These are phyloP conservation scores for Panaeolus cyanescens DNA, from an alignment of 768 basidiomycete genomes.

Conservation along the genomic window DNA sequence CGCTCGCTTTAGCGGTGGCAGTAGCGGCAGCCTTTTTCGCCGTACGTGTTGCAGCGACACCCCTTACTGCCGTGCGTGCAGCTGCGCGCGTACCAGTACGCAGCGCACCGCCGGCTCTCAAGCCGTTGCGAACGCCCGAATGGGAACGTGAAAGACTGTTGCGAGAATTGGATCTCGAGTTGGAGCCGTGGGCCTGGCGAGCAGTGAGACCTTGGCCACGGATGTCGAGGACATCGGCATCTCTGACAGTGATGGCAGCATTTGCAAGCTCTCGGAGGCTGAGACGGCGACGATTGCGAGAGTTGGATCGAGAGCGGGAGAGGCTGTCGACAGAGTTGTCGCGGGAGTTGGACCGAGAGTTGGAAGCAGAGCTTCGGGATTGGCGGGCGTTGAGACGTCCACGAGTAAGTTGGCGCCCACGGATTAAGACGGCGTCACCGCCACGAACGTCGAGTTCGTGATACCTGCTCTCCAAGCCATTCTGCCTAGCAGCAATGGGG, in stretches of 20 bases:
- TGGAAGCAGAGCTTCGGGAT: background rate
- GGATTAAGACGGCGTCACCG: background rate
- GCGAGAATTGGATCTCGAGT: background rate
- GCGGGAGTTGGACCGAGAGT: background rate
- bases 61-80: background rate
- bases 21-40: background rate
- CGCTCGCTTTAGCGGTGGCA: background rate
- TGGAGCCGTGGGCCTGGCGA: background rate
- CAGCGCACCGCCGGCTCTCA: background rate
- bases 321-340: too few relatives aligned
- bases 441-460: background rate
- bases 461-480: background rate
- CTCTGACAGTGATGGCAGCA: background rate
- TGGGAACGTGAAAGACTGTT: background rate
- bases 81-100: too few relatives aligned
- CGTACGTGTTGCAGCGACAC: background rate
- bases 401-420: background rate
- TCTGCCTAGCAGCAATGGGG: background rate
- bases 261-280: background rate
- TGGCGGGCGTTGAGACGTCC: background rate
- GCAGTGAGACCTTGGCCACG: background rate
- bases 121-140: background rate
- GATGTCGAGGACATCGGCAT: background rate
- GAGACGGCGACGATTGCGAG: background rate
- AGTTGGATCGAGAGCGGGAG: background rate